Percentiles rank a stretch among this genome's conserved stretches.
These are phyloP conservation scores for Verticillium zaregamsianum DNA, from an alignment of 2,329 filamentous ascomycete genomes.

Conservation along the genomic window DNA sequence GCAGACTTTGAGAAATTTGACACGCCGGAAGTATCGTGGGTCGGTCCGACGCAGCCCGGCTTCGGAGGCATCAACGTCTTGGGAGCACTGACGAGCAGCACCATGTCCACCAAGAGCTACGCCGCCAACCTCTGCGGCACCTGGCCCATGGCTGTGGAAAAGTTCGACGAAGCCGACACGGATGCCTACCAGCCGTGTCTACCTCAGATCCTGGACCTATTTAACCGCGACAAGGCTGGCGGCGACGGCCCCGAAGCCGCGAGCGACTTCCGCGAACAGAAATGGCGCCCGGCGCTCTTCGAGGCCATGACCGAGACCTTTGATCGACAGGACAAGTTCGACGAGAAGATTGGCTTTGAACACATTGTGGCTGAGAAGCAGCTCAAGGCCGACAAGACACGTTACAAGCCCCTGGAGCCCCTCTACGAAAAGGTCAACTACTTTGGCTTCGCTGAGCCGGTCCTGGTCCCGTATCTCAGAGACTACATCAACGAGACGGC, in stretches of 20 bases:
- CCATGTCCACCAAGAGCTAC: constrained; percentile 31
- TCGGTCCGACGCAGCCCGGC: constrained; percentile 10
- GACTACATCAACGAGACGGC: constrained; percentile 26
- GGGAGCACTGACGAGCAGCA: constrained; percentile 26
- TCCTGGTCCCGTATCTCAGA: constrained; percentile 31
- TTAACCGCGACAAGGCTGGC: constrained; percentile 13
- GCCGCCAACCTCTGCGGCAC: constrained; percentile 28
- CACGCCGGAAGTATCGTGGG: constrained; percentile 7
- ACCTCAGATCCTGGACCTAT: constrained; percentile 18
- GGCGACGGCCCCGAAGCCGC: not conserved
- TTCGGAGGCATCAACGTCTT: constrained; percentile 29
- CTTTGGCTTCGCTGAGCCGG: constrained; percentile 36
- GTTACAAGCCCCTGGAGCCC: not conserved
- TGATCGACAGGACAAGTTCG: constrained; percentile 12
- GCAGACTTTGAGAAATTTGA: not conserved
- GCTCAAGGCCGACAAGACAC: constrained; percentile 3
- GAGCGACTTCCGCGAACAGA: constrained; percentile 8
- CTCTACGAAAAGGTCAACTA: constrained; percentile 27
- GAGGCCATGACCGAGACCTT: constrained; percentile 13
- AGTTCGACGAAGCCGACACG: constrained; percentile 28
- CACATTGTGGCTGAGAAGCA: constrained; percentile 13
- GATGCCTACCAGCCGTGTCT: constrained; percentile 34
- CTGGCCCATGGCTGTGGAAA: constrained; percentile 27
- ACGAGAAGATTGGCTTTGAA: constrained; percentile 17
- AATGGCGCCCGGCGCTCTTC: constrained; percentile 13